Percentiles rank a stretch among this genome's conserved stretches.
These are phyloP conservation scores for Clavispora phyllophila DNA, from an alignment of 805 yeast genomes.

Conservation along the genomic window DNA sequence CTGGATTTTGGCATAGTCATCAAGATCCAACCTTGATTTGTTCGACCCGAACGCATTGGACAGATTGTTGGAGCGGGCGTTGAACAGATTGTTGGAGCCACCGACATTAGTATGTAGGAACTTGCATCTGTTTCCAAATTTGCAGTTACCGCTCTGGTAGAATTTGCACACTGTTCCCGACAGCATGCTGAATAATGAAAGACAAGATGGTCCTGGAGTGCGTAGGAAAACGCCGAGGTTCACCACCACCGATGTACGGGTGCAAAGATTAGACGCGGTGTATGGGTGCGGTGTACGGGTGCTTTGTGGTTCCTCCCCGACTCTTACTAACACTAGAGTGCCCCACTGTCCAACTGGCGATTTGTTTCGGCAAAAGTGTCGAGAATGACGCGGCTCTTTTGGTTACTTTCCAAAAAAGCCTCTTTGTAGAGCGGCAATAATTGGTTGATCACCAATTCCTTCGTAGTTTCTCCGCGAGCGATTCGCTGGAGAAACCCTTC, in stretches of 20 bases:
- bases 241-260: neutral
- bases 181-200: neutral
- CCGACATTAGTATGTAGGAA: constrained; percentile 17
- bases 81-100: neutral
- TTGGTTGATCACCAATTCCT: constrained; percentile 49
- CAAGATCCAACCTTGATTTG: constrained; percentile 13
- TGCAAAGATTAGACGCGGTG: no score
- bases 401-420: constrained; percentile 39
- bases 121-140: constrained; percentile 23
- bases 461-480: constrained; percentile 56
- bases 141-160: constrained; percentile 24
- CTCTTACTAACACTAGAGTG: neutral
- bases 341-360: constrained; percentile 1
- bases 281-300: constrained; percentile 1
- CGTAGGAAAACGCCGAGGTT: neutral
- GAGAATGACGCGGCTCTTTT: constrained; percentile 13
- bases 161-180: constrained; percentile 16
- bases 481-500: constrained; percentile 65
- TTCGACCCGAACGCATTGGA: constrained; percentile 1
- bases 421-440: constrained; percentile 54
- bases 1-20: constrained; percentile 20
- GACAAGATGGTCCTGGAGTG: neutral
- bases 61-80: neutral
- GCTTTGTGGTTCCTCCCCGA: neutral
- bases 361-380: constrained; percentile 13